Conservation (phyloP, 495 filamentous ascomycete species). For the Penicillium riverlandense region DNA sequence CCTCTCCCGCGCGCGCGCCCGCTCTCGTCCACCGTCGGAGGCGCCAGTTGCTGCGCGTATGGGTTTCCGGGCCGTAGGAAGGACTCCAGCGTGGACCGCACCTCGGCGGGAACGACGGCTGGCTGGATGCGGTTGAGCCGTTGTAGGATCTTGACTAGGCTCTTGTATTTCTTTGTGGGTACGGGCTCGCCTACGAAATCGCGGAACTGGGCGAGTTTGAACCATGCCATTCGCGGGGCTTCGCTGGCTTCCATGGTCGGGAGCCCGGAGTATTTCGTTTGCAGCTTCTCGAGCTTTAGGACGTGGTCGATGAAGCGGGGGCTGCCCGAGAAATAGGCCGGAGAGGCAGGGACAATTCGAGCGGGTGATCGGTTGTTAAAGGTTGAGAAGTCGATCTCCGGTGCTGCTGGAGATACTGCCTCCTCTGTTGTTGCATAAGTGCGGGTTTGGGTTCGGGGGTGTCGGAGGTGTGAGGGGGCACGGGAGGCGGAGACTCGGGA, state of each 20-base stretch:
- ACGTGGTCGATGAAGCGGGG: conserved; percentile 81
- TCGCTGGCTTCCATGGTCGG: conserved; percentile 57
- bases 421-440: conserved; percentile 9
- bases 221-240: conserved; percentile 77
- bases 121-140: conserved; percentile 83
- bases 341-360: conserved; percentile 74
- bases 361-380: conserved; percentile 31
- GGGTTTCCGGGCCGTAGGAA: conserved; percentile 75
- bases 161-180: conserved; percentile 69
- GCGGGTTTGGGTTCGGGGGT: conserved; percentile 14
- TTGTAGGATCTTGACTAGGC: conserved; percentile 66
- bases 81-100: conserved; percentile 51
- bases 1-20: conserved; percentile 74
- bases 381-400: conserved; percentile 35
- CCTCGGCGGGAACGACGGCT: conserved; percentile 60
- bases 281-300: conserved; percentile 61
- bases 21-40: conserved; percentile 55
- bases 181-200: conserved; percentile 67
- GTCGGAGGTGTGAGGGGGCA: conserved; percentile 2
- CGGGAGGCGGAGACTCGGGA: conserved; percentile 1
- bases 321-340: conserved; percentile 86
- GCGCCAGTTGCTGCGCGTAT: conserved; percentile 50
- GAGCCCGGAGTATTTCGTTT: conserved; percentile 62
- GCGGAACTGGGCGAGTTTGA: conserved; percentile 68
- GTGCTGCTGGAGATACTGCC: conserved; percentile 25